Conservation (phyloP, 805 yeast genomes). For the Yarrowia sp. region DNA sequence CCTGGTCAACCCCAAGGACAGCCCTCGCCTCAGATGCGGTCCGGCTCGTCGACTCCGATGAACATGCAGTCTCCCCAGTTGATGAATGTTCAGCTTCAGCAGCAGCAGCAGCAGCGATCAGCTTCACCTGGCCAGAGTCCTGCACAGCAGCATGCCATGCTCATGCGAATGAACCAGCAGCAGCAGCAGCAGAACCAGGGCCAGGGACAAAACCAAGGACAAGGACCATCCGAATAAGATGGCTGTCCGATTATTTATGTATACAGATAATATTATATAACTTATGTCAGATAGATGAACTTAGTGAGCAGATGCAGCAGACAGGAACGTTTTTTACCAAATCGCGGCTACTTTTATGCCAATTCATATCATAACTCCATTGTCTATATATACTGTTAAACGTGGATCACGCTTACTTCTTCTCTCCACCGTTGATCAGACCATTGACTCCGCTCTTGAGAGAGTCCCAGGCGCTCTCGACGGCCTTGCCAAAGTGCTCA, state of each 20-base stretch:
- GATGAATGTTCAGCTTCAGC: conserved; percentile 32
- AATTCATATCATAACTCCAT: neutral
- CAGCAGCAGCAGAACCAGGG: conserved; percentile 17
- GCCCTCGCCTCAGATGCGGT: conserved; percentile 19
- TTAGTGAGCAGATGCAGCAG: neutral
- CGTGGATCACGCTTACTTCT: neutral
- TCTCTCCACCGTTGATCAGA: conserved; percentile 7
- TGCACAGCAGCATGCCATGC: conserved; percentile 37
- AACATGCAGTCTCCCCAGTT: conserved; percentile 39
- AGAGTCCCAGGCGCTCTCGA: conserved; percentile 15
- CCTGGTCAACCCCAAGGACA: conserved; percentile 19
- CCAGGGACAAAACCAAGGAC: conserved; percentile 32
- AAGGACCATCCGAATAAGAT: conserved; percentile 22
- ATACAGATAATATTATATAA: conserved; percentile 15
- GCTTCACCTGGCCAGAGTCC: conserved; percentile 37
- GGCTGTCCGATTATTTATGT: conserved; percentile 32
- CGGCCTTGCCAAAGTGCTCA: conserved; percentile 19
- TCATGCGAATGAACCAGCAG: conserved; percentile 36
- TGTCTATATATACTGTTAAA: neutral
- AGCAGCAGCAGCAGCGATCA: conserved; percentile 37
- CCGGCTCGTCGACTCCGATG: conserved; percentile 40
- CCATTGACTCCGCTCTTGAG: conserved; percentile 24
- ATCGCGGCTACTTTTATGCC: too few relatives aligned
- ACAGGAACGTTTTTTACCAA: too few relatives aligned
- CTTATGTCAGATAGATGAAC: neutral